phyloP scores from a whole-genome alignment of 2,329 filamentous ascomycete genomes.

The Aspergillus unguis region DNA sequence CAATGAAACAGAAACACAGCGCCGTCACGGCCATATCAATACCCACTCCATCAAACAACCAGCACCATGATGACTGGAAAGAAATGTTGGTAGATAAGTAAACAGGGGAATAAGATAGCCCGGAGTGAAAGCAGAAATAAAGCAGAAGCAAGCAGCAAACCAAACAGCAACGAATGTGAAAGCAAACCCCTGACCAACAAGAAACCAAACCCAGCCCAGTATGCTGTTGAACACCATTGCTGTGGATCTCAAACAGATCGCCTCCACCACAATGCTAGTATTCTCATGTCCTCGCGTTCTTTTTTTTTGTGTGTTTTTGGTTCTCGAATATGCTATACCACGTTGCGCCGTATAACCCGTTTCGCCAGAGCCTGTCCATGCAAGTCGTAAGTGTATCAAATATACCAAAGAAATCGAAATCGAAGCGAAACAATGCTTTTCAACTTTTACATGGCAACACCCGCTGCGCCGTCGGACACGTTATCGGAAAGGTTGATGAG shows the following conservation, averaged over 20 bases:
- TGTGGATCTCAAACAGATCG: constrained; percentile 6
- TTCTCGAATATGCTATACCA: constrained; percentile 22
- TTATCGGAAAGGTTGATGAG: constrained; percentile 95
- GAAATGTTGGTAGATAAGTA: constrained; percentile 14
- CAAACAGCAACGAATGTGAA: constrained; percentile 11
- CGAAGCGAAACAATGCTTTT: constrained; percentile 28
- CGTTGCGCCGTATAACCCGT: constrained; percentile 38
- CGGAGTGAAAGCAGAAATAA: constrained; percentile 19
- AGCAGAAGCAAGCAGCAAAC: background rate
- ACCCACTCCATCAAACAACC: constrained; percentile 33
- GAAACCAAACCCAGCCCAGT: constrained; percentile 11
- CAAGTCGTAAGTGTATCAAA: constrained; percentile 38
- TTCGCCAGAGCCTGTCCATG: constrained; percentile 43
- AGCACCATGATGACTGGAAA: constrained; percentile 29
- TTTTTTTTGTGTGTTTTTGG: constrained; percentile 12
- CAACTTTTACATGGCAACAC: constrained; percentile 38
- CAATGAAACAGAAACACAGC: constrained; percentile 32
- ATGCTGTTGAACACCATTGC: constrained; percentile 7
- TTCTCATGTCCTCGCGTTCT: constrained; percentile 6
- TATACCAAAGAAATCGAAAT: constrained; percentile 32
- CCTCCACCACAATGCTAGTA: constrained; percentile 4
- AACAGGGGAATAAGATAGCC: constrained; percentile 14
- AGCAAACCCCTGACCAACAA: constrained; percentile 18
- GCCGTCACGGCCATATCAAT: constrained; percentile 31
- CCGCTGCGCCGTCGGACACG: constrained; percentile 55